Evolutionary conservation across 225 moss, liverwort and hornwort genomes (phyloP), one percentile per base, ranked within the genome.

Genomic region (Physcomitrium patens): DNA sequence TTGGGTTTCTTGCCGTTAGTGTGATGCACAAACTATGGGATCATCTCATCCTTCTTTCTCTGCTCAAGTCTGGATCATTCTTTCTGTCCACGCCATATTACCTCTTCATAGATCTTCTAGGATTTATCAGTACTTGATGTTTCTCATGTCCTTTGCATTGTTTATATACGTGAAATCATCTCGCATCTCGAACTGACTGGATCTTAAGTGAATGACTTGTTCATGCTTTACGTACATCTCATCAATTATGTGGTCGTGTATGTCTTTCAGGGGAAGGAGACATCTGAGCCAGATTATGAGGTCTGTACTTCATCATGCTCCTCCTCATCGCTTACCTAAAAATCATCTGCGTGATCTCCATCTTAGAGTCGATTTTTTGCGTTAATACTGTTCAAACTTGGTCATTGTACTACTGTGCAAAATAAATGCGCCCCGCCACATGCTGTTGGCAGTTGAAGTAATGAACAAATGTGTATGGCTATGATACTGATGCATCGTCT

Each of bases 231-330:
- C 13, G 44, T 67, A 28, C 46, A 59, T 68, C 75, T 75, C 27
- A 68, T 44, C 41, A 15, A n/a, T 69, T 67, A 67, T 68, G 23
- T 56, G 68, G 23, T 42, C 70, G 68, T 78, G 75, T 60, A 59
- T 67, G 19, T 22, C 24, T 79, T 82, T 52, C 87, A 99, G 97
- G 97, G 97, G 23, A 99, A 99, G 83, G 97, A 99, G 82, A 99
- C 94, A 1, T 93, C 94, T 72, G 97, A 99, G 69, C 93, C 95
- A 28, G 97, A 99, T 68, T 95, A 95, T 74, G 97, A 88, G 88
- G 88, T 88, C 63, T 73, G 78, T 12, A 64, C 55, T 28, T n/a
- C 24, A 42, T 52, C 66, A 28, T 42, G 14, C 64, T 65, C 18
- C 64, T 65, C 18, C 70, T 73, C 56, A 9, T 55, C 10, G 7